phyloP scores from a whole-genome alignment of 805 yeast genomes.

The Metschnikowia santaceciliae region DNA sequence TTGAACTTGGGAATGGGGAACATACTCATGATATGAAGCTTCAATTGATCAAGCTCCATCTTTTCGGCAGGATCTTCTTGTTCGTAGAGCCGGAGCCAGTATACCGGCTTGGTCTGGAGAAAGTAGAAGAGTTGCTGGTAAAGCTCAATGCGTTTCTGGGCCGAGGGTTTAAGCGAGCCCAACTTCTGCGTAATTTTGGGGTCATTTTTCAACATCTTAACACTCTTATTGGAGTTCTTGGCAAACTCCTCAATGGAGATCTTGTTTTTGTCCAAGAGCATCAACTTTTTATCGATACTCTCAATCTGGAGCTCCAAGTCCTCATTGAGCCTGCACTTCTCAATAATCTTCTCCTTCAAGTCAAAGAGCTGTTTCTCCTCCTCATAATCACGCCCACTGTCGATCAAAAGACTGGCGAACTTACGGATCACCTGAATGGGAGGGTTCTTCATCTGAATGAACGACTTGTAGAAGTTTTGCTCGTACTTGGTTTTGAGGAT shows the following conservation, averaged over 20 bases:
- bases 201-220: conserved; percentile 28
- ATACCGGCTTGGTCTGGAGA: conserved; percentile 77
- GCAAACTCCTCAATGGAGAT: conserved; percentile 72
- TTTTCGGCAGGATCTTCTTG: conserved; percentile 20
- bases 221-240: conserved; percentile 38
- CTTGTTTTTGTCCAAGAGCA: conserved; percentile 72
- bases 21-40: conserved; percentile 13
- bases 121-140: conserved; percentile 79
- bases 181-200: conserved; percentile 15
- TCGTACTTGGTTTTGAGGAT: conserved; percentile 63
- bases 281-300: conserved; percentile 73
- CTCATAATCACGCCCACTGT: conserved; percentile 67
- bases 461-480: conserved; percentile 66
- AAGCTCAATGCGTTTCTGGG: conserved; percentile 53
- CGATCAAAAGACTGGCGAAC: conserved; percentile 72
- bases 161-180: conserved; percentile 31
- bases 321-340: conserved; percentile 66
- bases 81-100: conserved; percentile 55
- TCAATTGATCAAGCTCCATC: background rate
- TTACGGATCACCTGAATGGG: conserved; percentile 70
- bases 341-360: conserved; percentile 63
- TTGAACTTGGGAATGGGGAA: conserved; percentile 29
- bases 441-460: conserved; percentile 70
- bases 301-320: conserved; percentile 69
- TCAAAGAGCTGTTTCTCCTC: conserved; percentile 69